Base-by-base conservation (phyloP, 306 rosid genomes). In the Fragaria nilgerrensis region DNA sequence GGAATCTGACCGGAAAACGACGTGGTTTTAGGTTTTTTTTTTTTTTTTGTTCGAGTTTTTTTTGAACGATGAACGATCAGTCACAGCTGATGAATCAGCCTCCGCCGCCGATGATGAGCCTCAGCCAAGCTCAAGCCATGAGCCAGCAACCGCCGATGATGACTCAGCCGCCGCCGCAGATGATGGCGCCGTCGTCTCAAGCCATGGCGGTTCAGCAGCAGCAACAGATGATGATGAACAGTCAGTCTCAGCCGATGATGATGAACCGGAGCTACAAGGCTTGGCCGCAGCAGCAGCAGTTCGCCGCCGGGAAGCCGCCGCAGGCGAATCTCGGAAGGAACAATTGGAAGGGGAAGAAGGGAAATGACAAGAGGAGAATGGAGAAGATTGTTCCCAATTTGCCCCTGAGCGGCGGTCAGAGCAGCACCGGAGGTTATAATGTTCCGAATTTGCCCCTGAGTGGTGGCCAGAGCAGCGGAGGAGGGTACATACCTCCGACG, bases 311-410 rank as follows among this genome's bases (percentile, higher is more conserved):
- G 73, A 72, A 73, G 64, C 80, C 49, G 73, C 78, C 64, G 73
- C 78, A 34, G 47, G 25, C 72, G 3, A 82, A 81, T 27, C 82
- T 53, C 7, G 87, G 89, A 25, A 84, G 91, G 25, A 66, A 20
- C 64, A 86, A 89, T 80, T 90, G 98, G 97, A 94, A 84, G 85
- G 93, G 96, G 2, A 92, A 90, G 85, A 90, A 88, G 68, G 76
- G 74, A 2, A 44, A 71, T 36, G 96, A 90, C 77, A 90, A 89
- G 82, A 88, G 96, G 75, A 86, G 97, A 81, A 77, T 82, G 82
- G 98, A 87, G 0, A 87, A 81, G 39, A 83, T 78, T n/a, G 55
- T 74, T 41, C 70, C 86, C 23, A 74, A 50, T 79, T 12, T 79
- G 9, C 20, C 81, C 1, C 49, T 80, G 22, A 62, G 36, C 53